A percentile compares a stretch with the other conserved stretches of the same genome.
Evolutionary conservation across 2,329 filamentous ascomycete species (phyloP).

Genomic region (Lachnellula cervina): DNA sequence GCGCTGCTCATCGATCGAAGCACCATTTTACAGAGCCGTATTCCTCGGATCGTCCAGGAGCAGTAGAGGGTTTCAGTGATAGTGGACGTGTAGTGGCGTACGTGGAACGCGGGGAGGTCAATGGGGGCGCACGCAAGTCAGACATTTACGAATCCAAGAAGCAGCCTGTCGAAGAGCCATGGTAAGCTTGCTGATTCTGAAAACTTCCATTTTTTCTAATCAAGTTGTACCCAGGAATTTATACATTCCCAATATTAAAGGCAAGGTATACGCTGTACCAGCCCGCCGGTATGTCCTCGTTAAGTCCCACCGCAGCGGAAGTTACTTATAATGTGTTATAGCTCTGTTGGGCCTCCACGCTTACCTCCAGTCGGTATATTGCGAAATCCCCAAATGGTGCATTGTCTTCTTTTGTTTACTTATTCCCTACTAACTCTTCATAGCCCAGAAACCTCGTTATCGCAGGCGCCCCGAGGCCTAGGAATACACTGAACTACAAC

Average conservation of each 20-base stretch:
- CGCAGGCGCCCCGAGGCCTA: neutral
- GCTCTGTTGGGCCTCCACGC: neutral
- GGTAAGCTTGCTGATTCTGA: neutral
- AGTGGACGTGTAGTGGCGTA: neutral
- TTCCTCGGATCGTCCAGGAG: neutral
- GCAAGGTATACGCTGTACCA: neutral
- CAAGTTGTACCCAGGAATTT: neutral
- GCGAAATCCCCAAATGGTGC: neutral
- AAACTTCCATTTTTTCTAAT: neutral
- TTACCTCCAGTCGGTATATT: neutral
- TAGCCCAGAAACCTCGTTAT: neutral
- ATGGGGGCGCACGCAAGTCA: conserved; percentile 1
- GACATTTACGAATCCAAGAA: neutral
- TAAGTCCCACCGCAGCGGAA: neutral
- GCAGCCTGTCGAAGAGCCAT: neutral
- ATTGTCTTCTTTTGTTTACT: neutral
- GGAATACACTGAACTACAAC: neutral
- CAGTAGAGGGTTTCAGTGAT: neutral
- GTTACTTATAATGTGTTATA: neutral
- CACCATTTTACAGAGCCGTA: neutral
- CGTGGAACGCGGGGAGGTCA: neutral
- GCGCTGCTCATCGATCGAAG: neutral
- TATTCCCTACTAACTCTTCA: neutral
- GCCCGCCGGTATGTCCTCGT: neutral
- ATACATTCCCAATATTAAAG: neutral